These are phyloP conservation scores for Hemileccinum rubropunctum DNA, from an alignment of 768 basidiomycete genomes.

Conservation along the genomic window DNA sequence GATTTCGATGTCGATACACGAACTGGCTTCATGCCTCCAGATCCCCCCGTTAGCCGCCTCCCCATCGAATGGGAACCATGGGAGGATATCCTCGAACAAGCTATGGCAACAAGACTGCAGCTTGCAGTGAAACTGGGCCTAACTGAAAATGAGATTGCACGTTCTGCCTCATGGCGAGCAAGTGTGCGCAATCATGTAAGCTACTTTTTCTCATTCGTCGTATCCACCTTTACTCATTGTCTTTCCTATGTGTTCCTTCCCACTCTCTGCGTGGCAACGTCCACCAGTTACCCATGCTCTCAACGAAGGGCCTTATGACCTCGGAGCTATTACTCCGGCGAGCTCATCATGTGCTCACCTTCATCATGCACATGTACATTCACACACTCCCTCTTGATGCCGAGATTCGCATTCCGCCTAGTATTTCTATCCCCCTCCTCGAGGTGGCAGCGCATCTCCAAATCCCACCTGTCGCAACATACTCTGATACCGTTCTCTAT, in stretches of 20 bases:
- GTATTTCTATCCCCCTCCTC: constrained; percentile 73
- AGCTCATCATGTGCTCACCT: constrained; percentile 71
- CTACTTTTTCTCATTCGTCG: background rate
- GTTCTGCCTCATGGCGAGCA: constrained; percentile 53
- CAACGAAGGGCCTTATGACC: constrained; percentile 41
- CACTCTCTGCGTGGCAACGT: background rate
- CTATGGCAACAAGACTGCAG: constrained; percentile 47
- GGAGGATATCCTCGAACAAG: constrained; percentile 61
- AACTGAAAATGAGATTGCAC: constrained; percentile 33
- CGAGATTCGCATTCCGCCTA: constrained; percentile 61
- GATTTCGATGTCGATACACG: constrained; percentile 92
- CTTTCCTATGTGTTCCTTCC: background rate
- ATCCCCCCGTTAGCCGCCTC: constrained; percentile 63
- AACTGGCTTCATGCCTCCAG: constrained; percentile 89
- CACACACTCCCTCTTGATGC: constrained; percentile 55
- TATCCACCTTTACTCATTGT: background rate
- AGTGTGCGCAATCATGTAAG: constrained; percentile 46
- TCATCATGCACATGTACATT: constrained; percentile 75
- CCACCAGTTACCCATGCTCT: constrained; percentile 55
- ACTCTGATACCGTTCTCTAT: constrained; percentile 89
- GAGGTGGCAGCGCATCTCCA: constrained; percentile 67
- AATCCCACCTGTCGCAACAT: constrained; percentile 85
- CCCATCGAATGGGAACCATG: constrained; percentile 64
- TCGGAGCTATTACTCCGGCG: constrained; percentile 62
- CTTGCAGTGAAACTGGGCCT: constrained; percentile 48